Evolutionary conservation across 352 stramenopile genomes (phyloP).

Genomic region (Phytophthora sojae): DNA sequence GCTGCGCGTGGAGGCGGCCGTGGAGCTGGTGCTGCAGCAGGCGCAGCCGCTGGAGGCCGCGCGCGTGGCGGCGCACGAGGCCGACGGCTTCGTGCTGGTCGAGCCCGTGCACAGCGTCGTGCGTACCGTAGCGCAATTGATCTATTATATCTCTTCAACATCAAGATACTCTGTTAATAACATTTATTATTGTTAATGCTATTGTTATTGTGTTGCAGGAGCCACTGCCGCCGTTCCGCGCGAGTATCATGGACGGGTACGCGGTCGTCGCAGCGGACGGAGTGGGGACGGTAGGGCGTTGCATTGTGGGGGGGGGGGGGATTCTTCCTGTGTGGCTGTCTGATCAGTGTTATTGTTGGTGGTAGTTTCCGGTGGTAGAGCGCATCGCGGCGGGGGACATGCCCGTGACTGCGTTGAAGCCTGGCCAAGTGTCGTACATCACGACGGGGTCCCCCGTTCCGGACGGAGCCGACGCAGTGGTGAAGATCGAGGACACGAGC

Average conservation of each 20-base stretch:
- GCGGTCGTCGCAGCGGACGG: slow-evolving; percentile 91
- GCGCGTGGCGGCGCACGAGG: slow-evolving; percentile 42
- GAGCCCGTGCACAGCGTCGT: slow-evolving; percentile 55
- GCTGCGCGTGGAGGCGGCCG: slow-evolving; percentile 63
- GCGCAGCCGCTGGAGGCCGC: slow-evolving; percentile 48
- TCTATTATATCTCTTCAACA: neutral
- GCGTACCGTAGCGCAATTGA: neutral
- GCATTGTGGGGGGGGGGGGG: neutral
- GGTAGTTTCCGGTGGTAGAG: slow-evolving; percentile 70
- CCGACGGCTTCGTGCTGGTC: slow-evolving; percentile 62
- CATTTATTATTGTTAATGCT: neutral
- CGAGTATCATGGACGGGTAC: slow-evolving; percentile 99
- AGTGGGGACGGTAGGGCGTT: slow-evolving; percentile 57
- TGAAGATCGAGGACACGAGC: slow-evolving; percentile 95
- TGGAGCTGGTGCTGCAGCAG: slow-evolving; percentile 60
- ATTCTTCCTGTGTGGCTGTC: neutral
- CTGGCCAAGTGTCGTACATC: slow-evolving; percentile 90
- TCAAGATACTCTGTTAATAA: neutral
- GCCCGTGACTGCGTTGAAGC: slow-evolving; percentile 44
- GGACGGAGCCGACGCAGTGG: slow-evolving; percentile 91
- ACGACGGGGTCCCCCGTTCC: slow-evolving; percentile 95
- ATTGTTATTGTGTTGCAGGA: slow-evolving; percentile 45
- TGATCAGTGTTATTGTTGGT: neutral
- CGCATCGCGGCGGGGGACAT: slow-evolving; percentile 76
- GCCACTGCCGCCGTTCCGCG: slow-evolving; percentile 94